Evolutionary conservation across 495 filamentous ascomycete species (phyloP), one percentile per base, ranked within the genome.

Genomic region (Aspergillus egyptiacus): DNA sequence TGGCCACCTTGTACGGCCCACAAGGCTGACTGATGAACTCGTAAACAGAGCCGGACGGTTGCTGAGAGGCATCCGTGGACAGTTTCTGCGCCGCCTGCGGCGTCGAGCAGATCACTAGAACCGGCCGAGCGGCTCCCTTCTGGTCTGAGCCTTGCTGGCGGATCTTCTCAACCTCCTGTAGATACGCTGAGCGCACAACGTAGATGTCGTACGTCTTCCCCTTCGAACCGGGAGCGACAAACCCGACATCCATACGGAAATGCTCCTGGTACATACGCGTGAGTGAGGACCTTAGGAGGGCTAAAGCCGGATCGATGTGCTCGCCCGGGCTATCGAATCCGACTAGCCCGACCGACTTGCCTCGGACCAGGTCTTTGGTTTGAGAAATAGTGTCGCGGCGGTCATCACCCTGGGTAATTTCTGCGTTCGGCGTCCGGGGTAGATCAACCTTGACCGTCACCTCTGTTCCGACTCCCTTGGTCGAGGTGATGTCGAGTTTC

Each of bases 401-500:
- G 6, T 35, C 2, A 25, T 32, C 30, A 28, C 33, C 13, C 1
- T 30, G 10, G 9, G 23, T 6, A 9, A 35, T 14, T 2, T 32
- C 37, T 15, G 17, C 18, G 2, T 50, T 42, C 3, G 36, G 36
- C 17, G 40, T 44, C 1, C 40, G 48, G 10, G 32, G 27, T 6
- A 53, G 36, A 27, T 49, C 38, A 5, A 46, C 20, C 1, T 23
- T 25, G 25, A 46, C 38, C 14, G 38, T 31, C n/a, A 43, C 40
- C 30, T 55, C 48, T 2, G 51, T 43, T 1, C 48, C 48, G 10
- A 36, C 40, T n/a, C 63, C 55, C 38, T 64, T 50, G 28, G 63
- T 46, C 43, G 64, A 65, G 48, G 61, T 49, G 13, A 76, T 58
- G 17, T 69, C 67, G 35, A 77, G 66, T 9, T 55, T 58, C 1